Evolutionary conservation across 1,284 basidiomycete genomes (phyloP), one percentile per base, ranked within the genome.

Genomic region (Ustilago lituana): DNA sequence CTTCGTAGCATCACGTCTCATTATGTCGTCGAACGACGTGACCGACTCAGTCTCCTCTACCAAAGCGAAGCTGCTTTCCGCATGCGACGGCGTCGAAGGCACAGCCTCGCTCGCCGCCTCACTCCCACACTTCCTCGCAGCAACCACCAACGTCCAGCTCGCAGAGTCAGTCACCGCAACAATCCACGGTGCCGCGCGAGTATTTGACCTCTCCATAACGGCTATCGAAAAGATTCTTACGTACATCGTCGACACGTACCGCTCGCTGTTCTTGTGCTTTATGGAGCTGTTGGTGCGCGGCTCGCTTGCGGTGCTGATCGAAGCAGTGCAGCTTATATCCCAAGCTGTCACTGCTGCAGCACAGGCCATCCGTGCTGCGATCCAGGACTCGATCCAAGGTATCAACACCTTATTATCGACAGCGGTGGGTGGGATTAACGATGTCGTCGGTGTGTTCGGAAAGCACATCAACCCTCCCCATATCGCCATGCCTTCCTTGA

Each of bases 221-320:
- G 67, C 67, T 2, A 62, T 72, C 20, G 71, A 78, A 43, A 60
- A 68, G 23, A 32, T 73, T 3, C 49, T 80, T 2, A 35, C 51
- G 73, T 98, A 97, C 83, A 87, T 96, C 59, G 88, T 97, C 74
- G 90, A 94, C 83, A 88, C 90, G 50, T 98, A 97, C 82, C 89
- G 93, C 33, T 93, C 91, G 4, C 89, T 94, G 1, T 89, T 96
- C 73, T 85, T 97, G 46, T 98, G 94, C 83, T 93, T 95, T 68
- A 84, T 97, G 68, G 92, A 97, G 84, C 86, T 98, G 41, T 88
- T 92, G 12, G 89, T 98, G 2, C 87, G 89, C 20, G 93, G 93
- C 14, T 89, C 87, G 2, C 85, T 98, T 32, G 86, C 88, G 23
- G 84, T 97, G 46, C 83, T 97, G 17, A 92, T 96, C 50, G 85